These are phyloP conservation scores for Oryza glaberrima DNA, from an alignment of 176 grass and related monocot species.

Conservation along the genomic window DNA sequence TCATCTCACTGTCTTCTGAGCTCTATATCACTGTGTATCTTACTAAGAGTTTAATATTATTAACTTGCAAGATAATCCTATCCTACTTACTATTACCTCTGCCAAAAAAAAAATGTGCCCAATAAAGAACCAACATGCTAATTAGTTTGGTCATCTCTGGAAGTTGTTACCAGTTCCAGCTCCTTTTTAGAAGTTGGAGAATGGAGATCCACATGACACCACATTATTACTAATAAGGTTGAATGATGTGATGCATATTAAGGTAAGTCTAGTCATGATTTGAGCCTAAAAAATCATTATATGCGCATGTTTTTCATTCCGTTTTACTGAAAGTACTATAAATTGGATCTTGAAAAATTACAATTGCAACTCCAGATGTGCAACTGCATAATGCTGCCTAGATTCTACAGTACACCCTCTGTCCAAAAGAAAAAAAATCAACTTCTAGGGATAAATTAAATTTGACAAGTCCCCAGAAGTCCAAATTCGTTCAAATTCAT, in stretches of 20 bases:
- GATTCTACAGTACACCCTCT: neutral
- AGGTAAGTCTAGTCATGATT: slow-evolving; percentile 11
- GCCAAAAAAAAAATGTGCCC: neutral
- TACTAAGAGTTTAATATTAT: no score
- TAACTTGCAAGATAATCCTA: neutral
- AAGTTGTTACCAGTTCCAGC: neutral
- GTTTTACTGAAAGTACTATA: neutral
- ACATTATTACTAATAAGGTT: neutral
- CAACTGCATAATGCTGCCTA: neutral
- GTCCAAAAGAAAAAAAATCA: no score
- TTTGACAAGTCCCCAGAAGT: no score
- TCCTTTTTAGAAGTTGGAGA: neutral
- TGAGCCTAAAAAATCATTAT: neutral
- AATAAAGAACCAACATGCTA: neutral
- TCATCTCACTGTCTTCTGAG: no score
- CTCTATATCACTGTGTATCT: no score
- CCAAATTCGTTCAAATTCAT: no score
- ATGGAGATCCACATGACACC: neutral
- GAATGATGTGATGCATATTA: neutral
- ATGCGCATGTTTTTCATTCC: neutral
- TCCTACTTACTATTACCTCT: neutral
- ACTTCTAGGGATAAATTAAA: no score
- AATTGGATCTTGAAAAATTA: slow-evolving; percentile 15
- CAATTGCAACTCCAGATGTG: neutral
- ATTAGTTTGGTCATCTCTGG: neutral